These are phyloP conservation scores for Cladosporium sp. DNA, from an alignment of 2,329 filamentous ascomycete genomes.

Conservation along the genomic window DNA sequence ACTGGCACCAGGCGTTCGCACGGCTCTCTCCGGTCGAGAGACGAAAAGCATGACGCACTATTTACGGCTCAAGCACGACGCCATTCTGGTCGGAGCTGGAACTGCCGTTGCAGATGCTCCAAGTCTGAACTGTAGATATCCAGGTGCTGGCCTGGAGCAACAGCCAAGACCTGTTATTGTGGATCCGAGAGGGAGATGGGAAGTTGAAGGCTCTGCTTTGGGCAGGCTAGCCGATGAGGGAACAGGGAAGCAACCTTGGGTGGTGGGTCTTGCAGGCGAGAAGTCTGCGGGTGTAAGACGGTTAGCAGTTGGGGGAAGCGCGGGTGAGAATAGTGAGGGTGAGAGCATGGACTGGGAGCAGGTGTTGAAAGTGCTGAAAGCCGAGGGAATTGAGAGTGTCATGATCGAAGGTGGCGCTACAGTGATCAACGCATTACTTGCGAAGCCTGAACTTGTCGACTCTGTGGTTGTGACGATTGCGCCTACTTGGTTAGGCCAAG, in stretches of 20 bases:
- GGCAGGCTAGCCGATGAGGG: constrained; percentile 60
- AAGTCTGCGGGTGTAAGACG: constrained; percentile 23
- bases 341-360: constrained; percentile 53
- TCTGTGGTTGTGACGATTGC: constrained; percentile 85
- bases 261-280: constrained; percentile 50
- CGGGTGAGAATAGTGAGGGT: not conserved
- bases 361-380: constrained; percentile 55
- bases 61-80: constrained; percentile 74
- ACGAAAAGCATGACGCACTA: constrained; percentile 94
- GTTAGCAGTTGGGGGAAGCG: not conserved
- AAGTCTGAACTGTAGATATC: constrained; percentile 73
- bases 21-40: constrained; percentile 72
- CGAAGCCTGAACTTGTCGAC: constrained; percentile 57
- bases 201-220: constrained; percentile 56
- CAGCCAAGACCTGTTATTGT: constrained; percentile 80
- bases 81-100: constrained; percentile 78
- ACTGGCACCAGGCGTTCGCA: constrained; percentile 72
- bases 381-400: constrained; percentile 64
- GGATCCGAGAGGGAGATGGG: constrained; percentile 74
- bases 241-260: constrained; percentile 66
- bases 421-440: constrained; percentile 77
- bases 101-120: constrained; percentile 84
- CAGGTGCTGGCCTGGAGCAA: constrained; percentile 44
- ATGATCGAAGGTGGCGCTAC: constrained; percentile 88
- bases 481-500: constrained; percentile 80